Evolutionary conservation across 441 rosid genomes (phyloP).

Genomic region (Biscutella laevigata): DNA sequence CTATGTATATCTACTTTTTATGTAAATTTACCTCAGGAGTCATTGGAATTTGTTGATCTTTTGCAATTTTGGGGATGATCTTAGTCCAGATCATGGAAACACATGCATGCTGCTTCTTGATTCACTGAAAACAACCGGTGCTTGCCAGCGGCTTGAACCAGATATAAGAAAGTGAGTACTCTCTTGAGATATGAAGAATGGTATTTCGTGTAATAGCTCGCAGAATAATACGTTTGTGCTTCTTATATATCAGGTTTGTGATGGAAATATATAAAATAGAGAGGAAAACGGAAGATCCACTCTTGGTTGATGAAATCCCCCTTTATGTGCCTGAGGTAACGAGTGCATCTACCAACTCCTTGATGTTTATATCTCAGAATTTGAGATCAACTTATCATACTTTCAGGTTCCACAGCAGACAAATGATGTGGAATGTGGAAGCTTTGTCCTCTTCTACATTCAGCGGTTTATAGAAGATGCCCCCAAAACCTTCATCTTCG

Average conservation of each 20-base stretch:
- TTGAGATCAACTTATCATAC: conserved; percentile 2
- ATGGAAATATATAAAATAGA: conserved; percentile 49
- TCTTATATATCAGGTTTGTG: conserved; percentile 52
- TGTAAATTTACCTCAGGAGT: conserved; percentile 34
- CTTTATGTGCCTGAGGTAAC: conserved; percentile 59
- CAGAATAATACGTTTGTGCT: neutral
- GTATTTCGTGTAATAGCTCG: neutral
- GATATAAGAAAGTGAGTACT: conserved; percentile 57
- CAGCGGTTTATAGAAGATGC: conserved; percentile 56
- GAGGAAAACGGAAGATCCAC: conserved; percentile 41
- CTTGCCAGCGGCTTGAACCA: conserved; percentile 50
- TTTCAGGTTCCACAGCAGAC: conserved; percentile 87
- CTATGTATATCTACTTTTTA: neutral
- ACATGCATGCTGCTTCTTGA: conserved; percentile 80
- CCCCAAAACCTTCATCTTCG: conserved; percentile 38
- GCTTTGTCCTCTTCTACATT: conserved; percentile 66
- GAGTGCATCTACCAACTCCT: neutral
- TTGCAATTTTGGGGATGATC: conserved; percentile 60
- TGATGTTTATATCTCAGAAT: neutral
- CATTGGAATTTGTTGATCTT: conserved; percentile 87
- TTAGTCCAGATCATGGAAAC: conserved; percentile 36
- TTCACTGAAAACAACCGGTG: conserved; percentile 49
- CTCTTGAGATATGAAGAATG: neutral
- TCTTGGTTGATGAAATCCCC: conserved; percentile 41
- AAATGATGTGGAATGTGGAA: conserved; percentile 68